Percentiles rank a stretch among this genome's conserved stretches.
These are phyloP conservation scores for Chlorophyllum brunneum DNA, from an alignment of 768 basidiomycete genomes.

Conservation along the genomic window DNA sequence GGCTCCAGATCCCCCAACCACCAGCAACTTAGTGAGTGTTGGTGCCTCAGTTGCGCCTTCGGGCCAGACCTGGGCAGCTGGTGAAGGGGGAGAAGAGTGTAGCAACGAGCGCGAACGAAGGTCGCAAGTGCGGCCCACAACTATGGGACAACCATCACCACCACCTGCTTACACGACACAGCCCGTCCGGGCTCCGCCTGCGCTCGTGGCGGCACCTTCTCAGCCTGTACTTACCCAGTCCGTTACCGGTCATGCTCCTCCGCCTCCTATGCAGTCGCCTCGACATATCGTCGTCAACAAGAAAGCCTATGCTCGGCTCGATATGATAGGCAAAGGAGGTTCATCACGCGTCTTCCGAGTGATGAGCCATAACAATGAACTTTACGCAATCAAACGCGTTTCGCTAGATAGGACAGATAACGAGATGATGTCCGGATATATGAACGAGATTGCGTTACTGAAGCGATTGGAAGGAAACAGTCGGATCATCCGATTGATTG, in stretches of 20 bases:
- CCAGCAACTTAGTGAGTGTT: conserved; percentile 26
- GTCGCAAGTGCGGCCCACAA: conserved; percentile 22
- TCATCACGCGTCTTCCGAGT: conserved; percentile 96
- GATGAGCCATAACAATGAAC: conserved; percentile 65
- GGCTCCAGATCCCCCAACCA: conserved; percentile 55
- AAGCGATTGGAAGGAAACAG: conserved; percentile 93
- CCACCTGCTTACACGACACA: conserved; percentile 24
- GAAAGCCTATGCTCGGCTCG: conserved; percentile 77
- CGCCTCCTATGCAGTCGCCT: conserved; percentile 29
- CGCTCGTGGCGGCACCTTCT: conserved; percentile 24
- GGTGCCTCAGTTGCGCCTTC: conserved; percentile 19
- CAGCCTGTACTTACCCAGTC: conserved; percentile 5
- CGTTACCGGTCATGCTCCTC: conserved; percentile 5
- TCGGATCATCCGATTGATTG: conserved; percentile 87
- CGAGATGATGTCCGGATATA: conserved; percentile 88
- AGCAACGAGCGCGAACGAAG: conserved; percentile 27
- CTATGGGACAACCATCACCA: conserved; percentile 25
- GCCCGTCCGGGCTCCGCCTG: conserved; percentile 29
- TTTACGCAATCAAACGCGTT: conserved; percentile 92
- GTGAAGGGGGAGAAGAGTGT: conserved; percentile 37
- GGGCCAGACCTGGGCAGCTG: conserved; percentile 44
- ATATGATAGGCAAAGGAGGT: conserved; percentile 90
- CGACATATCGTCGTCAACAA: conserved; percentile 68
- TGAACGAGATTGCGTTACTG: conserved; percentile 93
- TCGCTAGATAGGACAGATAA: conserved; percentile 84